phyloP scores from a whole-genome alignment of 2,329 filamentous ascomycete genomes.

The Cercospora brassicicola region DNA sequence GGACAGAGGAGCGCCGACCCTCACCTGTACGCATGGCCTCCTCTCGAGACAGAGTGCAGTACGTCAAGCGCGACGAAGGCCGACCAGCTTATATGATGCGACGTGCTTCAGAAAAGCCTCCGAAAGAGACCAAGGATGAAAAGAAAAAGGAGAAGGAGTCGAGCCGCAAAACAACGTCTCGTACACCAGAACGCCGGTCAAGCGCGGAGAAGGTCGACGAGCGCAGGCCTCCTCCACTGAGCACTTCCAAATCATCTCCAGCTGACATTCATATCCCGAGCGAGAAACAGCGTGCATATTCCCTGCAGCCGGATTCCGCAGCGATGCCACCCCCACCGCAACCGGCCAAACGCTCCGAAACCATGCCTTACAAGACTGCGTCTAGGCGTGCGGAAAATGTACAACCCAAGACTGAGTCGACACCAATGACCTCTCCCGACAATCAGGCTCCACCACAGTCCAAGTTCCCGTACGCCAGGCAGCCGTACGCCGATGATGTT shows the following conservation, averaged over 20 bases:
- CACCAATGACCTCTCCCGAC: conserved; percentile 34
- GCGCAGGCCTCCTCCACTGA: conserved; percentile 38
- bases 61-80: conserved; percentile 31
- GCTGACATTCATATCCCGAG: conserved; percentile 33
- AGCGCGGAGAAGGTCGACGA: conserved; percentile 29
- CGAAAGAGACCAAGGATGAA: conserved; percentile 16
- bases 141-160: conserved; percentile 21
- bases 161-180: conserved; percentile 24
- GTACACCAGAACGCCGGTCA: conserved; percentile 30
- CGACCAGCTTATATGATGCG: conserved; percentile 30
- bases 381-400: conserved; percentile 21
- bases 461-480: conserved; percentile 31
- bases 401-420: conserved; percentile 28
- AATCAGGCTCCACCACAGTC: conserved; percentile 19
- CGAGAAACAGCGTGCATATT: conserved; percentile 33
- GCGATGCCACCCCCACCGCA: conserved; percentile 37
- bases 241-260: conserved; percentile 41
- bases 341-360: conserved; percentile 45
- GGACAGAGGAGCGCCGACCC: conserved; percentile 32
- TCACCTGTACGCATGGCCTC: conserved; percentile 33
- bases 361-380: conserved; percentile 39
- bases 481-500: conserved; percentile 35
- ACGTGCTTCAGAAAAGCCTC: conserved; percentile 28
- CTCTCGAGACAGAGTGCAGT: conserved; percentile 32
- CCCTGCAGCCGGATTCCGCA: conserved; percentile 31